phyloP scores from a whole-genome alignment of 306 rosid species.

The Mimosa pudica region DNA sequence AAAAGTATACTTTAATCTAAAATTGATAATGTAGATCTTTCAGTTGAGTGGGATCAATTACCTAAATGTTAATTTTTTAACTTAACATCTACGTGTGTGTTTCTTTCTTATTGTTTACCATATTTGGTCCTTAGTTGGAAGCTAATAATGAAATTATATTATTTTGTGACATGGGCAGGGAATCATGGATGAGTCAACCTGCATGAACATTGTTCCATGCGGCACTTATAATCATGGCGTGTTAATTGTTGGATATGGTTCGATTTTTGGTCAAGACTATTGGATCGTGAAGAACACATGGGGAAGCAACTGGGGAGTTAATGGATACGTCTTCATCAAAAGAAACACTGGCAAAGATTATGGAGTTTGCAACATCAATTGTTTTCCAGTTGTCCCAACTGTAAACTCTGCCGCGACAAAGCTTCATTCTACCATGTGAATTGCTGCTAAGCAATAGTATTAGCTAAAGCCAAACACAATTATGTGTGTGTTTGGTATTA shows the following conservation, averaged over 20 bases:
- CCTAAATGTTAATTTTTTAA: too few species aligned
- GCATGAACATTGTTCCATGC: not conserved
- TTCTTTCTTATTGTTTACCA: too few species aligned
- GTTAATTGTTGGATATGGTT: slow-evolving; percentile 51
- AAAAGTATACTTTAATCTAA: too few species aligned
- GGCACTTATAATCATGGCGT: slow-evolving; percentile 41
- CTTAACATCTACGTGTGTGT: too few species aligned
- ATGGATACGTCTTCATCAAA: slow-evolving; percentile 48
- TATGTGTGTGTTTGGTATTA: not conserved
- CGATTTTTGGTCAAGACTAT: slow-evolving; percentile 32
- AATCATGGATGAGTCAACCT: not conserved
- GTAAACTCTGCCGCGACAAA: not conserved
- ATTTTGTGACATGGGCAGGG: slow-evolving; percentile 36
- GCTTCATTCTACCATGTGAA: not conserved
- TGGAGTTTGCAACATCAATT: slow-evolving; percentile 56
- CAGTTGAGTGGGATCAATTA: not conserved
- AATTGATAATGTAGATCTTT: too few species aligned
- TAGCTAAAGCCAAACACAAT: not conserved
- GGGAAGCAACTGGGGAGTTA: slow-evolving; percentile 39
- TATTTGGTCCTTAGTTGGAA: not conserved
- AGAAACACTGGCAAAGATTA: slow-evolving; percentile 42
- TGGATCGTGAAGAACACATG: not conserved
- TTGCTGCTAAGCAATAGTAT: not conserved
- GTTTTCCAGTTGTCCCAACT: slow-evolving; percentile 33
- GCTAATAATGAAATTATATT: not conserved